These are phyloP conservation scores for Trichoderma lentiforme DNA, from an alignment of 2,329 filamentous ascomycete genomes.

Conservation along the genomic window DNA sequence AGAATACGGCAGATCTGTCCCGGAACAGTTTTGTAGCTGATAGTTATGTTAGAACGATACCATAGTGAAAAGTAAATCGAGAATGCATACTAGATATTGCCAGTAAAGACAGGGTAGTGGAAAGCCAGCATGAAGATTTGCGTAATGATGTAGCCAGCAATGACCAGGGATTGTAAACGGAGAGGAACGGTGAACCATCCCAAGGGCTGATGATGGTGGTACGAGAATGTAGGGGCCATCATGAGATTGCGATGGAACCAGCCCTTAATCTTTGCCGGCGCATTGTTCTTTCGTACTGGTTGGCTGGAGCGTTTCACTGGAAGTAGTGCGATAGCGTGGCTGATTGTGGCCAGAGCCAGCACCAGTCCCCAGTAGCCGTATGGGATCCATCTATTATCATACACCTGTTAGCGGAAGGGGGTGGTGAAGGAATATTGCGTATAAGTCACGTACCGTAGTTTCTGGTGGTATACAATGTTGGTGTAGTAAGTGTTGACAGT, in stretches of 20 bases:
- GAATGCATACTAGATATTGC: slow-evolving; percentile 32
- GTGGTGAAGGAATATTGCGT: neutral
- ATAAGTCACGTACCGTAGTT: neutral
- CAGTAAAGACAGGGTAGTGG: slow-evolving; percentile 30
- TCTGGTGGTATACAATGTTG: slow-evolving; percentile 9
- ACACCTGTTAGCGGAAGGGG: neutral
- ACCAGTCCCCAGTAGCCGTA: slow-evolving; percentile 22
- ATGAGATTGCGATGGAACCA: slow-evolving; percentile 19
- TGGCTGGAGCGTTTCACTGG: slow-evolving; percentile 5
- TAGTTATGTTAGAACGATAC: neutral
- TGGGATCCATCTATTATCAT: slow-evolving; percentile 13
- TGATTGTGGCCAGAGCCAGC: slow-evolving; percentile 14
- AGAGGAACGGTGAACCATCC: slow-evolving; percentile 39
- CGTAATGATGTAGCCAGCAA: slow-evolving; percentile 31
- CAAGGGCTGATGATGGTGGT: slow-evolving; percentile 24
- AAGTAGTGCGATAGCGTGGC: slow-evolving; percentile 15
- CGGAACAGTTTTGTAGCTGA: slow-evolving; percentile 29
- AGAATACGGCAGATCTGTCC: slow-evolving; percentile 45
- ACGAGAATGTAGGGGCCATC: slow-evolving; percentile 20
- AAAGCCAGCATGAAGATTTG: slow-evolving; percentile 31
- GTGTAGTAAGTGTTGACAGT: slow-evolving; percentile 4
- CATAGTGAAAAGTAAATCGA: neutral
- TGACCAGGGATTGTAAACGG: slow-evolving; percentile 34
- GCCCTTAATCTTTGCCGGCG: neutral
- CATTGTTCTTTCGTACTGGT: neutral